These are phyloP conservation scores for Parasarocladium wereldwijsianum DNA, from an alignment of 2,329 filamentous ascomycete genomes.

Conservation along the genomic window DNA sequence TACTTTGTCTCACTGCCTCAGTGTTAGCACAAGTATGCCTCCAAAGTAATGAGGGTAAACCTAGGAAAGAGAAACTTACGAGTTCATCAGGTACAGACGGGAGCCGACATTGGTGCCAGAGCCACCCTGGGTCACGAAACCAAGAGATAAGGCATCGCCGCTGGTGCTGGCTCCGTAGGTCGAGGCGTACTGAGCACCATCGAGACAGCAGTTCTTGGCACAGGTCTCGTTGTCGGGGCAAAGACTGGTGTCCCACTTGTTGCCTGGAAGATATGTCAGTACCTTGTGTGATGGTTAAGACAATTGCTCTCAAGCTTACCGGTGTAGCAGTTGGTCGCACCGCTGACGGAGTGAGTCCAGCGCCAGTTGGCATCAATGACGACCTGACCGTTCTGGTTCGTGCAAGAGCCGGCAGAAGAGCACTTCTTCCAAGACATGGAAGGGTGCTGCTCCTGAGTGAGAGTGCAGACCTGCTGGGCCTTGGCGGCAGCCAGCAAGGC, in stretches of 20 bases:
- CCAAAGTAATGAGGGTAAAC: too few relatives aligned
- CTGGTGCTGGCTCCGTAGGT: slow-evolving; percentile 32
- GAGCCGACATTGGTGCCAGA: slow-evolving; percentile 26
- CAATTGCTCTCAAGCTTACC: too few relatives aligned
- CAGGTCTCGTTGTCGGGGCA: slow-evolving; percentile 24
- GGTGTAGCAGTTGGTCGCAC: slow-evolving; percentile 31
- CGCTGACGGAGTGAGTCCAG: slow-evolving; percentile 27
- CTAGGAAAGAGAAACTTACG: slow-evolving; percentile 10
- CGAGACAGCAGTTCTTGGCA: slow-evolving; percentile 28
- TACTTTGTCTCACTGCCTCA: slow-evolving; percentile 32
- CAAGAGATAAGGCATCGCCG: slow-evolving; percentile 30
- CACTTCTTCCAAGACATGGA: slow-evolving; percentile 29
- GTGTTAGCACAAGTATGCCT: too few relatives aligned
- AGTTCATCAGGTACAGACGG: slow-evolving; percentile 43
- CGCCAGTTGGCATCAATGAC: slow-evolving; percentile 40
- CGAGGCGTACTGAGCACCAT: slow-evolving; percentile 27
- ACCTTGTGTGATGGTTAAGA: too few relatives aligned
- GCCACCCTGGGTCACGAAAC: slow-evolving; percentile 32
- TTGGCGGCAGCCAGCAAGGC: slow-evolving; percentile 11
- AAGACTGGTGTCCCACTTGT: slow-evolving; percentile 19
- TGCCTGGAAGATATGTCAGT: too few relatives aligned
- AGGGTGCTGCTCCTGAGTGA: slow-evolving; percentile 25
- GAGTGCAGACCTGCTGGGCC: slow-evolving; percentile 26
- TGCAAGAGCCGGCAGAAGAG: slow-evolving; percentile 23
- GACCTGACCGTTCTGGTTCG: slow-evolving; percentile 25